Evolutionary conservation across 768 basidiomycete species (phyloP).

Genomic region (Pholiota conissans): DNA sequence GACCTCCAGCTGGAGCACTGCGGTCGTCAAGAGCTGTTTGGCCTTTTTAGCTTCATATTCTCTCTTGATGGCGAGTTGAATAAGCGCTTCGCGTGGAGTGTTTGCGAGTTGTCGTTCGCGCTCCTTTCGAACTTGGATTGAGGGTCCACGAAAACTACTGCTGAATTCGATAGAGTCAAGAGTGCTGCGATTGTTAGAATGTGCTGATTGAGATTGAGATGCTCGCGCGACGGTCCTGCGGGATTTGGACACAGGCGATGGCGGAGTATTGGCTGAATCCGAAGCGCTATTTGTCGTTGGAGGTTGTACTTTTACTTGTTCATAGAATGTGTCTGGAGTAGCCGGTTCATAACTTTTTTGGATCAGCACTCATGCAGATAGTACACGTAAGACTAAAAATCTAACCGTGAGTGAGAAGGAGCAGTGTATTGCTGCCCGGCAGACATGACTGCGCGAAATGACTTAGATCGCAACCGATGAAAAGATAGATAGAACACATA

Average conservation of each 20-base stretch:
- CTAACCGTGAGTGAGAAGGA: constrained; percentile 10
- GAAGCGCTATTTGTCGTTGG: constrained; percentile 9
- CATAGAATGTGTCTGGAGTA: constrained; percentile 19
- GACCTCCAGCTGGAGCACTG: constrained; percentile 25
- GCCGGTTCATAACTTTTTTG: constrained; percentile 14
- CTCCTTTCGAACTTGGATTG: constrained; percentile 18
- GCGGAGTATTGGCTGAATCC: constrained; percentile 17
- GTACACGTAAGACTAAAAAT: neutral
- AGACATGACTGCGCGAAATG: constrained; percentile 5
- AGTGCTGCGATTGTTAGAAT: constrained; percentile 1
- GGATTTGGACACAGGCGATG: constrained; percentile 1
- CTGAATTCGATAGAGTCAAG: constrained; percentile 6
- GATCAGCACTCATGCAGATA: neutral
- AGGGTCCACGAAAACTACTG: constrained; percentile 8
- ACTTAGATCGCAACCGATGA: neutral
- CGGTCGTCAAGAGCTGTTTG: constrained; percentile 26
- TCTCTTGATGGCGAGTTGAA: constrained; percentile 24
- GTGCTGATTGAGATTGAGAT: constrained; percentile 2
- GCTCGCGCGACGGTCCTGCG: constrained; percentile 4
- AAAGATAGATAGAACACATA: neutral
- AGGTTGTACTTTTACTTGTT: constrained; percentile 14
- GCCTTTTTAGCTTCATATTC: constrained; percentile 29
- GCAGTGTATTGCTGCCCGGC: constrained; percentile 12
- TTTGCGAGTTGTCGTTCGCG: constrained; percentile 27
- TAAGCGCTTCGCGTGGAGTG: constrained; percentile 23